These are phyloP conservation scores for Polyporus tsugae DNA, from an alignment of 1,284 basidiomycete species.

Conservation along the genomic window DNA sequence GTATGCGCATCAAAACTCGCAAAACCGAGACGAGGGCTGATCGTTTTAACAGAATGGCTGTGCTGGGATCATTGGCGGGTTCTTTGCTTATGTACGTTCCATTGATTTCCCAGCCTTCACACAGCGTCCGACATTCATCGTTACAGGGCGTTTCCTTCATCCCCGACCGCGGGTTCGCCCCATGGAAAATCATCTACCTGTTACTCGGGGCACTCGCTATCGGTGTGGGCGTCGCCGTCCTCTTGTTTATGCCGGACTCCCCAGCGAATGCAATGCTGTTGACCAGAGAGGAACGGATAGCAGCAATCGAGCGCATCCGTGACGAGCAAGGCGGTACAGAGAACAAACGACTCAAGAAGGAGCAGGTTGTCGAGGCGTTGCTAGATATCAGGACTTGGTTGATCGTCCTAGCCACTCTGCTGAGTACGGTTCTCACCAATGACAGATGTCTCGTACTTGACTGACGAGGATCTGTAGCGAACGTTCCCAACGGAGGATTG, in stretches of 20 bases:
- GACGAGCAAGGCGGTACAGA: conserved; percentile 73
- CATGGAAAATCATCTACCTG: conserved; percentile 74
- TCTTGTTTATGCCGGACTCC: conserved; percentile 74
- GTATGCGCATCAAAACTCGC: conserved; percentile 40
- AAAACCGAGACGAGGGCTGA: neutral
- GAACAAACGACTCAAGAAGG: conserved; percentile 68
- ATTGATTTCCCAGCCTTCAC: neutral
- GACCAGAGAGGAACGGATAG: conserved; percentile 67
- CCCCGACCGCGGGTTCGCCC: conserved; percentile 52
- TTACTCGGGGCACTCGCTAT: conserved; percentile 71
- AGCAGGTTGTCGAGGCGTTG: conserved; percentile 66
- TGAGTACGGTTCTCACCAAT: conserved; percentile 49
- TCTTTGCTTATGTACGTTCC: conserved; percentile 59
- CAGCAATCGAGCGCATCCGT: conserved; percentile 73
- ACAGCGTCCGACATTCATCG: neutral
- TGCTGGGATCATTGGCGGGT: conserved; percentile 71
- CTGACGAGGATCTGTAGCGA: conserved; percentile 47
- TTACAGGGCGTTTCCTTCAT: conserved; percentile 62
- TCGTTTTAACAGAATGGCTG: conserved; percentile 42
- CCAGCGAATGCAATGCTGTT: conserved; percentile 68
- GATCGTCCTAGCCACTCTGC: conserved; percentile 65
- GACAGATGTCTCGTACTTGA: neutral
- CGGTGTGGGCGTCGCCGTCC: conserved; percentile 61
- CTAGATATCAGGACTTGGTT: conserved; percentile 70
- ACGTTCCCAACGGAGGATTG: conserved; percentile 71